Conservation (phyloP, 139 green algal genomes). For the Tetratostichococcus sp. region DNA sequence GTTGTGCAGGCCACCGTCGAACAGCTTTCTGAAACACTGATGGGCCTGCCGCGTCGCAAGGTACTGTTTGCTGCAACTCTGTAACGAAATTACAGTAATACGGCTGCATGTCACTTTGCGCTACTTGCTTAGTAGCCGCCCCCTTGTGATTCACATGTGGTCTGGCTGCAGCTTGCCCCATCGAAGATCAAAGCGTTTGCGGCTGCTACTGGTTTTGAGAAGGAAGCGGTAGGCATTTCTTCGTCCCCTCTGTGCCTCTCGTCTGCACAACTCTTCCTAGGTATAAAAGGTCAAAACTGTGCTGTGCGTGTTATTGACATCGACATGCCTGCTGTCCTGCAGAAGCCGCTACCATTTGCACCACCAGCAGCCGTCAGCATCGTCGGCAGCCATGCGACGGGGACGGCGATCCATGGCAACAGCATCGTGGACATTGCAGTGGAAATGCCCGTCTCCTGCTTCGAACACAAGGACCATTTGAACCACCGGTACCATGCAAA, state of each 20-base stretch:
- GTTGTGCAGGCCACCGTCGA: slow-evolving; percentile 21
- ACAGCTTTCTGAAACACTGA: slow-evolving; percentile 22
- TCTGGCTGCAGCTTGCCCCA: background rate
- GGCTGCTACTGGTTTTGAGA: background rate
- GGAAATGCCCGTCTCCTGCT: slow-evolving; percentile 51
- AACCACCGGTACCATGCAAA: slow-evolving; percentile 73
- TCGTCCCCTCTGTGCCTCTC: background rate
- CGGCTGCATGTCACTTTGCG: background rate
- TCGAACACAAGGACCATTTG: slow-evolving; percentile 67
- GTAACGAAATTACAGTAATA: background rate
- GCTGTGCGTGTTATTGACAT: no score
- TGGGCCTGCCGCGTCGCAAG: slow-evolving; percentile 28
- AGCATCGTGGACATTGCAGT: slow-evolving; percentile 59
- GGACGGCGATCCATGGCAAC: slow-evolving; percentile 4
- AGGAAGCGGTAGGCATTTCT: background rate
- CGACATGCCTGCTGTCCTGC: background rate
- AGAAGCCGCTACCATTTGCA: slow-evolving; percentile 25
- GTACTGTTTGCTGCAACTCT: slow-evolving; percentile 4
- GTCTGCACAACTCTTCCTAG: no score
- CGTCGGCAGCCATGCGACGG: slow-evolving; percentile 39
- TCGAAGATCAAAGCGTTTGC: background rate
- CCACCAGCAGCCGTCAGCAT: slow-evolving; percentile 23
- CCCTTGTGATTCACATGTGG: no score
- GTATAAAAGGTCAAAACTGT: no score
- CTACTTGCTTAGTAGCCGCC: no score